phyloP scores from a whole-genome alignment of 805 yeast species.

The Yarrowia yakushimensis region DNA sequence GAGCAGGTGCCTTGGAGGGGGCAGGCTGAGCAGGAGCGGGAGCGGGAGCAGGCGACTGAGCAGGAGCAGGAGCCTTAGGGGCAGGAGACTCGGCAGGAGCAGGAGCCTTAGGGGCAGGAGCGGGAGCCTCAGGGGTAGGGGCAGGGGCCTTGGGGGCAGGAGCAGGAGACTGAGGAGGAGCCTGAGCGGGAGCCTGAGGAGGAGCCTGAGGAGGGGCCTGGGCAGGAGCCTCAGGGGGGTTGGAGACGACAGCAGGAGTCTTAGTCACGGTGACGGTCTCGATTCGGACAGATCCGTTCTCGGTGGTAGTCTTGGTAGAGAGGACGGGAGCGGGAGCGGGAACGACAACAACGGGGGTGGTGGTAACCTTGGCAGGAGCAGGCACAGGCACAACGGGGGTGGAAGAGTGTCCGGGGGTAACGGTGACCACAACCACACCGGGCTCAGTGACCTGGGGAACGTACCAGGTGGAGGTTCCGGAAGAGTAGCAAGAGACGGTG shows the following conservation, averaged over 20 bases:
- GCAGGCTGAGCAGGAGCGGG: neutral
- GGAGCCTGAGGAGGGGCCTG: neutral
- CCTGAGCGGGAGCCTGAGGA: neutral
- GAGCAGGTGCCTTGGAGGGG: neutral
- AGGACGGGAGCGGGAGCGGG: neutral
- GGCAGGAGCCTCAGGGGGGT: neutral
- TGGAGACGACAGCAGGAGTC: neutral
- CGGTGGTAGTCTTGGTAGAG: neutral
- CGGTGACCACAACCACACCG: neutral
- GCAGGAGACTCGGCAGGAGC: neutral
- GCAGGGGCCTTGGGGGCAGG: neutral
- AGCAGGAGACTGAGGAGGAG: neutral
- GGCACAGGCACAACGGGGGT: neutral
- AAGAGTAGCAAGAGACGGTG: slow-evolving; percentile 7
- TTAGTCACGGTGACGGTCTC: neutral
- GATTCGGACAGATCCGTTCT: neutral
- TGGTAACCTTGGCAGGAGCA: neutral
- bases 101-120: neutral
- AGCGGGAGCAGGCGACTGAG: neutral
- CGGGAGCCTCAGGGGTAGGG: neutral
- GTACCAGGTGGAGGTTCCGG: slow-evolving; percentile 13
- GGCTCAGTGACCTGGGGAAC: slow-evolving; percentile 7
- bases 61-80: neutral
- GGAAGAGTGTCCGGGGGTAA: slow-evolving; percentile 5
- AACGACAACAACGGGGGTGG: neutral